Evolutionary conservation across 768 basidiomycete genomes (phyloP).

Genomic region (Russula abietina): DNA sequence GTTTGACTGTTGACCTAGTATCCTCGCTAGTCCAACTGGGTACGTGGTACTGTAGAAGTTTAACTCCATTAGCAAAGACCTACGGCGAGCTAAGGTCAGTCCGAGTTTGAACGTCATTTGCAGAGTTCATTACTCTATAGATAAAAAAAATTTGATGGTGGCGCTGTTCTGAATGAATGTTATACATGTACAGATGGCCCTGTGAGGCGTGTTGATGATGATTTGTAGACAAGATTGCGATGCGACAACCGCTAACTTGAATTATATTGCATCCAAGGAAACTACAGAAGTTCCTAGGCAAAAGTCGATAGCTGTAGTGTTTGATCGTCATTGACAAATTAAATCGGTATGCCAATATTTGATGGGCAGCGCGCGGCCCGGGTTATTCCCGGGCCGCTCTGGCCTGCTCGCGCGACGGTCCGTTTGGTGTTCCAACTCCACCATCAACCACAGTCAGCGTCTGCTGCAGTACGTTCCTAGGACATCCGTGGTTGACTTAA

Average conservation of each 20-base stretch:
- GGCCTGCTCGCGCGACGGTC: background rate
- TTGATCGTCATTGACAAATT: background rate
- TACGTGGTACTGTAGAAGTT: too few relatives aligned
- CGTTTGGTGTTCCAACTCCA: too few relatives aligned
- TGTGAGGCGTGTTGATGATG: background rate
- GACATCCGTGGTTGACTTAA: too few relatives aligned
- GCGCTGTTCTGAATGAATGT: background rate
- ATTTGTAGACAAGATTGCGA: background rate
- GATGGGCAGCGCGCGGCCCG: too few relatives aligned
- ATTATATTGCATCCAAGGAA: background rate
- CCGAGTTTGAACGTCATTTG: too few relatives aligned
- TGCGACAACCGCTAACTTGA: background rate
- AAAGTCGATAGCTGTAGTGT: background rate
- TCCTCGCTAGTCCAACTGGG: too few relatives aligned
- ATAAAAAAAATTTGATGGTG: background rate
- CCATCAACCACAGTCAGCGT: too few relatives aligned
- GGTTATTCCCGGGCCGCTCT: background rate
- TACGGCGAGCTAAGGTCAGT: background rate
- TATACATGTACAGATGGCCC: background rate
- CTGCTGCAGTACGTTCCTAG: background rate
- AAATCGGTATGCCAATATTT: too few relatives aligned
- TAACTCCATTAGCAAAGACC: background rate
- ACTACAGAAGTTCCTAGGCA: background rate
- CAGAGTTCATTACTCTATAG: background rate
- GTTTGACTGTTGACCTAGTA: background rate